Percentiles rank a stretch among this genome's conserved stretches.
Evolutionary conservation across 192 early-diverging fungal genomes (phyloP).

Genomic region (Tieghemiomyces parasiticus): DNA sequence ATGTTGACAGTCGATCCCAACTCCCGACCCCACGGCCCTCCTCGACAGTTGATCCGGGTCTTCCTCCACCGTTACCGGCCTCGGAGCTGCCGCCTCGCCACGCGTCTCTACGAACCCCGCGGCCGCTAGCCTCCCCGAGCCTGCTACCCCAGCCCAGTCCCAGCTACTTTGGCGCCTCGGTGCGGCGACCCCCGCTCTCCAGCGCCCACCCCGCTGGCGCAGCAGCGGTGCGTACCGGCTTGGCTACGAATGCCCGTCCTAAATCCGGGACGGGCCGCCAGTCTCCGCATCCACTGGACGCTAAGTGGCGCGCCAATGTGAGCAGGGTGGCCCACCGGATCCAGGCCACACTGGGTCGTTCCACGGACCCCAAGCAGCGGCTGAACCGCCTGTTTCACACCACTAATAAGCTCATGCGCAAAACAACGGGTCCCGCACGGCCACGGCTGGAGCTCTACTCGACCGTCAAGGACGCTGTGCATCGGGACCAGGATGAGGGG

Average conservation of each 20-base stretch:
- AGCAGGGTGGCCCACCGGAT: conserved; percentile 6
- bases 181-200: not conserved
- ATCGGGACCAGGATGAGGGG: not conserved
- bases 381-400: conserved; percentile 1
- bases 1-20: too few species aligned
- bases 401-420: conserved; percentile 13
- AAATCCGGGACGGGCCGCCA: not conserved
- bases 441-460: conserved; percentile 16
- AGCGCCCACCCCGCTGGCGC: too few species aligned
- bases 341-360: conserved; percentile 7
- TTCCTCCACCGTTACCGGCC: too few species aligned
- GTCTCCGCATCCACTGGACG: not conserved
- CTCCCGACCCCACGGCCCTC: too few species aligned
- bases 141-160: not conserved
- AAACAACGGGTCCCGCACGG: conserved; percentile 15
- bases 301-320: conserved; percentile 1
- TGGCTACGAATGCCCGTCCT: too few species aligned
- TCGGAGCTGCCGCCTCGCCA: too few species aligned
- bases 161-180: not conserved
- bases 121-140: not conserved
- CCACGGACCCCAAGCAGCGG: conserved; percentile 3
- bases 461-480: conserved; percentile 22
- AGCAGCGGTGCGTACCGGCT: too few species aligned
- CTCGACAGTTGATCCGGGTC: too few species aligned
- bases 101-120: too few species aligned